Base-by-base conservation (phyloP, 768 basidiomycete genomes). In the Leccinellum albellum region DNA sequence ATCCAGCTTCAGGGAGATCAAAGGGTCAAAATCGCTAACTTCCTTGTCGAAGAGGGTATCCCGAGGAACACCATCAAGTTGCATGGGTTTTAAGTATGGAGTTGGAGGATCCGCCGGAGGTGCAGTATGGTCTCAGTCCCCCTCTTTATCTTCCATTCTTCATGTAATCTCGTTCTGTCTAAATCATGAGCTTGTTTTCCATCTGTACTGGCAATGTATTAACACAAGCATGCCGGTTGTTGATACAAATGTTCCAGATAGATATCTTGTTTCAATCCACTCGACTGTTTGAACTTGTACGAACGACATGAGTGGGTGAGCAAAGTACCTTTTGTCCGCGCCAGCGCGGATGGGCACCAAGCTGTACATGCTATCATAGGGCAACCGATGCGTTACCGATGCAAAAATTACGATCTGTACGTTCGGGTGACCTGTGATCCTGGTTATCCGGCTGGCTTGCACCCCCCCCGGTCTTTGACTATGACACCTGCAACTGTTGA, bases 1-100 rank as follows among this genome's bases (percentile, higher is more conserved):
- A 92, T 99, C 69, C 97, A 99, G 77, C 87, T 99, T 62, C 97
- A 98, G 73, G 97, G 97, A 60, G 97, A 99, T 76, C 97, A 99
- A 75, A 85, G 97, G 51, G 74, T 81, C 70, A 94, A 95, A 81
- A 96, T 98, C 62, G 84, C 83, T 53, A 83, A 79, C 50, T 98
- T 98, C 82, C 86, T 99, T 64, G 78, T 81, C 59, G 87, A 90
- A 67, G 87, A 92, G 62, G 91, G 90, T 50, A 81, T 96, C 50
- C 81, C 85, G 54, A 89, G 82, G 76, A 70, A 75, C 64, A 87
- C 83, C 54, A 90, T 94, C 79, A 94, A 91, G 77, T 75, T 93
- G 54, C 92, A 94, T 75, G 91, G 91, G 59, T 93, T 93, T 84
- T 94, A 75, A 83, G 65, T 54, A 32, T 57, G 55, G 49, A 23